Evolutionary conservation across 345 rosid genomes (phyloP), one percentile per base, ranked within the genome.

Genomic region (Hibiscus syriacus): DNA sequence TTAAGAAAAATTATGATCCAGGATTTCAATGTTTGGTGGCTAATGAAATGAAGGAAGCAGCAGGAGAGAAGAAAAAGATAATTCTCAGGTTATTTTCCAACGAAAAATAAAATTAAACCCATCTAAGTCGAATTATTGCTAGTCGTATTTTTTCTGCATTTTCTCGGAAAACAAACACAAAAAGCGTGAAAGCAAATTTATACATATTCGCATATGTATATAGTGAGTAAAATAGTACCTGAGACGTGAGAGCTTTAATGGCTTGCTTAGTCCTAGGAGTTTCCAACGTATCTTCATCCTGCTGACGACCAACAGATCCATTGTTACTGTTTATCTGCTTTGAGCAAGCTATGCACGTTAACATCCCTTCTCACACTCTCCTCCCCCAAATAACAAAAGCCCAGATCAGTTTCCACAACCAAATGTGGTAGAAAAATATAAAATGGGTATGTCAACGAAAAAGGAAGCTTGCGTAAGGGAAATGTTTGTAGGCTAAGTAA

Each of bases 261-360:
- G 97, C 84, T 11, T 86, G 98, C 82, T 77, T 87, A 30, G 90
- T 85, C 76, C 85, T 77, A 5, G 94, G 97, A 3, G 97, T 93
- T 53, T 79, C 89, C 62, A 70, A 67, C 58, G 77, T 80, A 46
- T 76, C 83, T 5, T 81, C 96, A 10, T 81, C 84, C 54, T 85
- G 90, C 23, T 74, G 73, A 53, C 73, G 80, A 46, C 69, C 82
- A 60, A 74, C 67, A 83, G 94, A 87, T 83, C 91, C 84, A 68
- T 74, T 80, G 72, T 77, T 77, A 66, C 25, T 41, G 72, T 72
- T 73, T 36, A 76, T 80, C 78, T 85, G 88, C 89, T 89, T 93
- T n/a, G 96, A 78, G 72, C 97, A 90, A 19, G 89, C 81, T 74
- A 93, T 85, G 74, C 98, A 93, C 52, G 98, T 93, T 80, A 93